Conservation (phyloP, 2,329 filamentous ascomycete genomes). For the Metarhizium sp. region DNA sequence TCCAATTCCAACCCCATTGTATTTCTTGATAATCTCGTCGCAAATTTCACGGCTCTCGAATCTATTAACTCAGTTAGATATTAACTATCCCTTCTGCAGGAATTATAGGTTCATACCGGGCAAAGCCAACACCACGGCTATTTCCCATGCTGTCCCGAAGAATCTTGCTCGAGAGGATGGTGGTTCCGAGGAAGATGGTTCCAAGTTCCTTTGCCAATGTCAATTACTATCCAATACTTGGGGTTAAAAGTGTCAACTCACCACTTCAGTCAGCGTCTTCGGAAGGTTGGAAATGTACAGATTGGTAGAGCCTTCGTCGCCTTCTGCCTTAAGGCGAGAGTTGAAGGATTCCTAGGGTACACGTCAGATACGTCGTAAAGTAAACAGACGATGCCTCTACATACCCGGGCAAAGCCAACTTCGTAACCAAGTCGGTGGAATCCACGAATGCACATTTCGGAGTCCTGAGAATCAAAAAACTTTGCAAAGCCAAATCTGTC, state of each 20-base stretch:
- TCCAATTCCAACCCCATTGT: slow-evolving; percentile 69
- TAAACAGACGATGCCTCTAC: neutral
- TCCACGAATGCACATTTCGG: slow-evolving; percentile 90
- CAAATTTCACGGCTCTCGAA: slow-evolving; percentile 87
- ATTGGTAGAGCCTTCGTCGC: slow-evolving; percentile 84
- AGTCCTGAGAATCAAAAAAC: slow-evolving; percentile 78
- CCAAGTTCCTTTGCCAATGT: slow-evolving; percentile 52
- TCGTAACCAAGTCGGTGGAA: slow-evolving; percentile 94
- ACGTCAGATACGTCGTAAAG: slow-evolving; percentile 15
- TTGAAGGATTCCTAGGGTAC: slow-evolving; percentile 81
- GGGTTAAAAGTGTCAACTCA: slow-evolving; percentile 32
- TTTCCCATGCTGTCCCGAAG: slow-evolving; percentile 85
- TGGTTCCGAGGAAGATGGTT: slow-evolving; percentile 69
- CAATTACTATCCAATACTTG: neutral
- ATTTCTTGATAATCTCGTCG: slow-evolving; percentile 78
- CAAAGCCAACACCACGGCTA: slow-evolving; percentile 94
- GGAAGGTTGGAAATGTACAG: slow-evolving; percentile 97
- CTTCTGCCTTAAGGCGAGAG: slow-evolving; percentile 91
- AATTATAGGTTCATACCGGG: slow-evolving; percentile 53
- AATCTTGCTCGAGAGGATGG: slow-evolving; percentile 89
- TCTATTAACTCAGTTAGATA: slow-evolving; percentile 34
- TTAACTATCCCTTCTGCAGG: neutral
- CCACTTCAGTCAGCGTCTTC: slow-evolving; percentile 82
- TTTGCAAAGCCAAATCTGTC: slow-evolving; percentile 95
- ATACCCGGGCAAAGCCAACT: slow-evolving; percentile 88